Evolutionary conservation across 257 asterid genomes (phyloP).

Genomic region (Solanum phureja): DNA sequence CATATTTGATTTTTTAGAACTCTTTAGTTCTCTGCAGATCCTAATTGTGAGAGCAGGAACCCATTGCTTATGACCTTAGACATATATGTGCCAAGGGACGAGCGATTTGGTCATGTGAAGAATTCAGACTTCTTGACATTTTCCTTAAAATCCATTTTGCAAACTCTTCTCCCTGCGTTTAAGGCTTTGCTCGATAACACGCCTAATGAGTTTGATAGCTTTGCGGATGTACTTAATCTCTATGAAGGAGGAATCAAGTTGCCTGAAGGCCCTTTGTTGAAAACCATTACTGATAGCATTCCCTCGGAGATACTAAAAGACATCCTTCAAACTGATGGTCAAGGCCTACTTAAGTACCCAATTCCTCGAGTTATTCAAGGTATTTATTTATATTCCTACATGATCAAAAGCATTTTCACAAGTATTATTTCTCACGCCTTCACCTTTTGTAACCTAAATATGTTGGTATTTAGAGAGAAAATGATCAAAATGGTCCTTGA

Average conservation of each 20-base stretch:
- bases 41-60: conserved; percentile 3
- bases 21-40: conserved; percentile 6
- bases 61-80: neutral
- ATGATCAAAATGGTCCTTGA: too few relatives aligned
- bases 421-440: neutral
- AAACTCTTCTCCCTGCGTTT: conserved; percentile 39
- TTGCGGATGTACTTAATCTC: neutral
- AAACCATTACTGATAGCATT: conserved; percentile 31
- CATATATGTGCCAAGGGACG: neutral
- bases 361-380: conserved; percentile 46
- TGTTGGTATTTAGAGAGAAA: conserved; percentile 19
- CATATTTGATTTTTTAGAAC: neutral
- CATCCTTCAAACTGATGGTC: conserved; percentile 51
- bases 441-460: neutral
- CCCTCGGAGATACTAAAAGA: conserved; percentile 50
- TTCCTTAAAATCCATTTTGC: neutral
- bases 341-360: conserved; percentile 39
- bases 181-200: conserved; percentile 27
- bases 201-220: neutral
- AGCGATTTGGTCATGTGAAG: neutral
- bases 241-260: conserved; percentile 11
- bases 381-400: neutral
- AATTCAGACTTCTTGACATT: neutral
- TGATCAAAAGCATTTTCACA: neutral
- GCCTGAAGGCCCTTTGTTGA: conserved; percentile 18